Conservation (phyloP, 106 monocot species). For the Cymbidium sinense region DNA sequence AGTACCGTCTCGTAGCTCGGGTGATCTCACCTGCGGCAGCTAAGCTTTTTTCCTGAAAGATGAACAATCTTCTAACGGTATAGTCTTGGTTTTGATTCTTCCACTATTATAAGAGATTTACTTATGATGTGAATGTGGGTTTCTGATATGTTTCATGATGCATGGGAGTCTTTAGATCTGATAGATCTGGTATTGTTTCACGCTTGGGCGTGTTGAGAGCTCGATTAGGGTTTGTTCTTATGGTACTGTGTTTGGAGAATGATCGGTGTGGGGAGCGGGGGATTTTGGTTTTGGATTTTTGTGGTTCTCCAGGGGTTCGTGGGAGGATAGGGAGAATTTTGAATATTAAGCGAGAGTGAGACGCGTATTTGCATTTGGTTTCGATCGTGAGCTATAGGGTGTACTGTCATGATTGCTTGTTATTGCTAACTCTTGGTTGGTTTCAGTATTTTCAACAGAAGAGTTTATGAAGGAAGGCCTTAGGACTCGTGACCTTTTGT, state of each 20-base stretch:
- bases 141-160: not conserved
- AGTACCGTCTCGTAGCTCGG: not conserved
- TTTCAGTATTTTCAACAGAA: not conserved
- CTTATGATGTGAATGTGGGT: not conserved
- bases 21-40: not conserved
- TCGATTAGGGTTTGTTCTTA: slow-evolving; percentile 8
- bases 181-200: not conserved
- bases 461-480: not conserved
- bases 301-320: not conserved
- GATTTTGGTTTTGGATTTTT: not conserved
- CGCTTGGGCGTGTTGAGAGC: not conserved
- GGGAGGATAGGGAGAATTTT: not conserved
- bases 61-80: slow-evolving; percentile 14
- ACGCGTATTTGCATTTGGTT: not conserved
- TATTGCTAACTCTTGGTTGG: not conserved
- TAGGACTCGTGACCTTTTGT: not conserved
- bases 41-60: not conserved
- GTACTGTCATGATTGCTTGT: not conserved
- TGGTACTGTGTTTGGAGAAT: not conserved
- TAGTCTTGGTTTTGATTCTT: not conserved
- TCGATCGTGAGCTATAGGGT: not conserved
- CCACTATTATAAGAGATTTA: not conserved
- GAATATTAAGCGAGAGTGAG: not conserved
- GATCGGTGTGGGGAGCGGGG: not conserved
- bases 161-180: not conserved